phyloP scores from a whole-genome alignment of 768 basidiomycete species.

The Termitomyces sp. region DNA sequence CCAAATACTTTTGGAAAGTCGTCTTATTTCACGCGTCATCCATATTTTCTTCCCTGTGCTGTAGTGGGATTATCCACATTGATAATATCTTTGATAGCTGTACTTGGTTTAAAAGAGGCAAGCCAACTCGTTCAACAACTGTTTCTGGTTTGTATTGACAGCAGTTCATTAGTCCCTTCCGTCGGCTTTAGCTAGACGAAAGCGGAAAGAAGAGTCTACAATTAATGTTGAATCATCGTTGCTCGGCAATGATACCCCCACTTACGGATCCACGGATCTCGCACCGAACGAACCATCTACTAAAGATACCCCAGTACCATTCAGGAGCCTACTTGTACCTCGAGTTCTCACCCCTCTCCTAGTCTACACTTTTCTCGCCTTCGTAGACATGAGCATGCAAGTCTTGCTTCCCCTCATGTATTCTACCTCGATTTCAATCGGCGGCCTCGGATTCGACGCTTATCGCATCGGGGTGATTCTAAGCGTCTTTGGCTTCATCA shows the following conservation, averaged over 20 bases:
- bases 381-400: conserved; percentile 22
- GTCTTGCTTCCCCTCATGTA: conserved; percentile 25
- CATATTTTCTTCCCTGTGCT: conserved; percentile 46
- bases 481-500: conserved; percentile 43
- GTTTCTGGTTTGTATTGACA: not conserved
- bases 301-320: conserved; percentile 9
- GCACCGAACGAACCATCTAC: not conserved
- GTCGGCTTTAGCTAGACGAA: conserved; percentile 9
- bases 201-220: not conserved
- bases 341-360: conserved; percentile 19
- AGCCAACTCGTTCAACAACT: not conserved
- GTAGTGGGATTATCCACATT: conserved; percentile 29
- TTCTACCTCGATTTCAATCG: conserved; percentile 45
- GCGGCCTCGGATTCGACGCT: conserved; percentile 51
- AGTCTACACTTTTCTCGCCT: conserved; percentile 21
- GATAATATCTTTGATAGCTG: conserved; percentile 25
- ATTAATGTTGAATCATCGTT: not conserved
- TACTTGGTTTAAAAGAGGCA: conserved; percentile 40
- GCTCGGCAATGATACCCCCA: conserved; percentile 1
- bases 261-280: conserved; percentile 8
- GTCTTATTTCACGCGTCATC: conserved; percentile 26
- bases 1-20: conserved; percentile 48
- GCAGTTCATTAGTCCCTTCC: conserved; percentile 11
- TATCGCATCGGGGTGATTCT: conserved; percentile 48
- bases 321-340: conserved; percentile 17